Conservation (phyloP, 257 asterid species). For the Osmanthus fragrans region DNA sequence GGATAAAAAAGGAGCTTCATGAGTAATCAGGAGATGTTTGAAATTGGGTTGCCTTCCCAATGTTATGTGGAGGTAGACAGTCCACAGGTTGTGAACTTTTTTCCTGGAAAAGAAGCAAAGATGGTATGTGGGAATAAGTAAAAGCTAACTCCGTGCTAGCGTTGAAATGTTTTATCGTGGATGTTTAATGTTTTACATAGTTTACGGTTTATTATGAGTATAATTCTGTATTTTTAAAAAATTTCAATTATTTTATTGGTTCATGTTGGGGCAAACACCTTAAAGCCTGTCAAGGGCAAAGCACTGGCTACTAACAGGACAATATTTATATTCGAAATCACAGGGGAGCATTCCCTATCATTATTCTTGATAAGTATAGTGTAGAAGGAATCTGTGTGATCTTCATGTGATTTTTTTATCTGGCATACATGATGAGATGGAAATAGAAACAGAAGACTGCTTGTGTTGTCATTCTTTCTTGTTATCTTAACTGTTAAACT, state of each 20-base stretch:
- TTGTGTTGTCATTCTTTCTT: constrained; percentile 1
- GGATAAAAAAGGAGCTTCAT: no score
- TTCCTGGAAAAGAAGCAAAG: not conserved
- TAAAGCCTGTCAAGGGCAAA: not conserved
- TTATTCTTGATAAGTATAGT: not conserved
- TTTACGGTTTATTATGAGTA: not conserved
- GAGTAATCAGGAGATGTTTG: no score
- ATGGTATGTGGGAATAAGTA: not conserved
- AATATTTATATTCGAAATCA: not conserved
- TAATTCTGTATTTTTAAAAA: not conserved
- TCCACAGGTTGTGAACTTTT: not conserved
- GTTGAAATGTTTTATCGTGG: no score
- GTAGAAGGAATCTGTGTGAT: constrained; percentile 1
- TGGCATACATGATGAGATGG: constrained; percentile 1
- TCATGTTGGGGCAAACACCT: not conserved
- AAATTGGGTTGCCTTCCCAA: not conserved
- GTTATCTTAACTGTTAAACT: constrained; percentile 22
- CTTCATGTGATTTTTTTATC: not conserved
- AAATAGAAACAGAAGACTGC: constrained; percentile 6
- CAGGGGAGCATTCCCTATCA: constrained; percentile 3
- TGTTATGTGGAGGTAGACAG: not conserved
- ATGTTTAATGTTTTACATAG: not conserved
- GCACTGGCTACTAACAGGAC: not conserved
- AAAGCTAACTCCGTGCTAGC: not conserved
- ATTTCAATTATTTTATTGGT: no score